Evolutionary conservation across 768 basidiomycete genomes (phyloP), one percentile per base, ranked within the genome.

Genomic region (Pleurotus tuoliensis): DNA sequence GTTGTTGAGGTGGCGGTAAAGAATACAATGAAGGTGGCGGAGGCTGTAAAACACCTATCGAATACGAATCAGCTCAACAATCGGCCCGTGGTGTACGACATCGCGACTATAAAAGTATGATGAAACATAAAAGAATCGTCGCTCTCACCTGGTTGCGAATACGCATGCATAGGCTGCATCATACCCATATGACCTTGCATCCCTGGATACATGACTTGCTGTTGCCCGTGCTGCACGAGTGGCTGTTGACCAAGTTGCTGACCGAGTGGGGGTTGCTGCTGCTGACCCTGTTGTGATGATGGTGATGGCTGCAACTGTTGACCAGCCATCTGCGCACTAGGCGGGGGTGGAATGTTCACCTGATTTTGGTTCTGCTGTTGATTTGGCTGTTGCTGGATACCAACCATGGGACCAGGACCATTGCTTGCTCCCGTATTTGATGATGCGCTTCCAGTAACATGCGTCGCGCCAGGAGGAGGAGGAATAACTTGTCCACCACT

Each of bases 291-390:
- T 15, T 50, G 66, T 2, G 58, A 64, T 27, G 58, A 56, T 27
- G 52, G 55, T 12, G 55, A 59, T 18, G 54, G 58, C 5, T 62
- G 60, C 27, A 51, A 51, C 18, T 47, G 30, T 43, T 44, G 45
- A 34, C 25, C 48, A 38, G 24, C 37, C 25, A 48, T 48, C 43
- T 58, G 58, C 5, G 68, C 63, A 44, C 71, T 68, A 6, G 67
- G 65, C 5, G 76, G 74, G 5, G 74, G 74, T 0, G 73, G 73
- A 51, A 74, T 58, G 58, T 5, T 68, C 65, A 7, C 69, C 69
- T 45, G 73, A 52, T 8, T 65, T 55, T 20, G 75, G 71, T 50
- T 73, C 73, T 3, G 71, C 61, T 5, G 71, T 34, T 58, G 62
- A 16, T 53, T 58, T 54, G 45, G 44, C 43, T 25, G 49, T 52